Percentiles rank a stretch among this genome's conserved stretches.
These are phyloP conservation scores for Aquilaria yunnanensis DNA, from an alignment of 345 rosid genomes.

Conservation along the genomic window DNA sequence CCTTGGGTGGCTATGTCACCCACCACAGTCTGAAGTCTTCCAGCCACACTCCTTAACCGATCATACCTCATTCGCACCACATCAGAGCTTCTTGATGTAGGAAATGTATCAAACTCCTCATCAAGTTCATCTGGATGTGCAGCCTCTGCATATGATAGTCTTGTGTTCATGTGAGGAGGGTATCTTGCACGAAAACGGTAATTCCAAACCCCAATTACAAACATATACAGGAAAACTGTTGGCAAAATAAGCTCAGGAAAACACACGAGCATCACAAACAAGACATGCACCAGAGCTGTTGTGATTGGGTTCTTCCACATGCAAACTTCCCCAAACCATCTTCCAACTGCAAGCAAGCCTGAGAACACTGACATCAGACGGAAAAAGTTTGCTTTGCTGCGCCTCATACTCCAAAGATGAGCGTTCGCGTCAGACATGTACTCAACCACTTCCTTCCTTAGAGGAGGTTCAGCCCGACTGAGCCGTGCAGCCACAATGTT, in stretches of 20 bases:
- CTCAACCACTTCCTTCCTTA: slow-evolving; percentile 76
- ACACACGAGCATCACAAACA: slow-evolving; percentile 58
- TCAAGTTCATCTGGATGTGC: slow-evolving; percentile 77
- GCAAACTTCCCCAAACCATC: slow-evolving; percentile 83
- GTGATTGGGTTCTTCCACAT: slow-evolving; percentile 74
- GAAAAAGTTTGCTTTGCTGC: slow-evolving; percentile 87
- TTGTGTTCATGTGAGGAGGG: slow-evolving; percentile 94
- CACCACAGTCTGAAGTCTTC: slow-evolving; percentile 76
- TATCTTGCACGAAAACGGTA: slow-evolving; percentile 63
- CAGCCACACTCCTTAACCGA: slow-evolving; percentile 71
- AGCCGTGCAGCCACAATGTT: slow-evolving; percentile 72
- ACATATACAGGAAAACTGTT: slow-evolving; percentile 64
- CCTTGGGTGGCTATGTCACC: slow-evolving; percentile 96
- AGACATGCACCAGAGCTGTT: slow-evolving; percentile 52
- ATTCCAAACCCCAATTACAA: slow-evolving; percentile 76
- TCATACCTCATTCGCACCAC: slow-evolving; percentile 68
- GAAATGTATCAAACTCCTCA: slow-evolving; percentile 87
- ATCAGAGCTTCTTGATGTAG: slow-evolving; percentile 43
- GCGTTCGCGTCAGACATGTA: slow-evolving; percentile 81
- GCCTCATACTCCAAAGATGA: slow-evolving; percentile 97
- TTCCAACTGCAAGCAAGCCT: slow-evolving; percentile 51
- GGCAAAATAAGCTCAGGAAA: slow-evolving; percentile 84
- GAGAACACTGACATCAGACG: slow-evolving; percentile 61
- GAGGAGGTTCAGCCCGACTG: slow-evolving; percentile 83
- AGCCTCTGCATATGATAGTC: slow-evolving; percentile 63